These are phyloP conservation scores for Lentinula sp. DNA, from an alignment of 768 basidiomycete species.

Conservation along the genomic window DNA sequence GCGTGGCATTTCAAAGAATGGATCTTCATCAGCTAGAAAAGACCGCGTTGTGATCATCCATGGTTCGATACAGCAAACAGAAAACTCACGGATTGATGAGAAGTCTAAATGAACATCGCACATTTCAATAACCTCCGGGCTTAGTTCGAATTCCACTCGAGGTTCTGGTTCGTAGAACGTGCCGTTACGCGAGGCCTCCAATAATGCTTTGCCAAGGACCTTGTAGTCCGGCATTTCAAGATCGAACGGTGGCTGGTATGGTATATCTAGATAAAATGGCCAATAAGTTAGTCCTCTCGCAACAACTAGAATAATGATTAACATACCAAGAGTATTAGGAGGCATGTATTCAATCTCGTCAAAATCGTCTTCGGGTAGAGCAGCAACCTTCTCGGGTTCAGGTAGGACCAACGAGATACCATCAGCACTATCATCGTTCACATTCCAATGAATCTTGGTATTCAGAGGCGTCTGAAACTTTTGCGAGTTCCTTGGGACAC, in stretches of 20 bases:
- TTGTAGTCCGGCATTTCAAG: constrained; percentile 40
- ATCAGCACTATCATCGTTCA: constrained; percentile 45
- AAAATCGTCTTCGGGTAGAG: constrained; percentile 25
- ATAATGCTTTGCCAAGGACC: constrained; percentile 29
- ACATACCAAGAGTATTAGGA: constrained; percentile 26
- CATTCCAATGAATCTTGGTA: constrained; percentile 61
- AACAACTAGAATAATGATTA: not conserved
- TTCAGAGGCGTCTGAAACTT: constrained; percentile 66
- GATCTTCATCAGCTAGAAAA: constrained; percentile 20
- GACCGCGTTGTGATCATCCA: not conserved
- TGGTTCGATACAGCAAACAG: not conserved
- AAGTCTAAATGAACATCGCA: constrained; percentile 25
- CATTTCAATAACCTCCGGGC: constrained; percentile 15
- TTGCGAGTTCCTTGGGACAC: constrained; percentile 41
- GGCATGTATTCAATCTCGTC: constrained; percentile 51
- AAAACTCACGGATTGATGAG: constrained; percentile 13
- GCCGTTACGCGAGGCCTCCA: constrained; percentile 25
- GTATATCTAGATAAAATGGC: constrained; percentile 24
- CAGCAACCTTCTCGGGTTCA: constrained; percentile 19
- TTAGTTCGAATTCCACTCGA: constrained; percentile 21
- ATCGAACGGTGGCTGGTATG: constrained; percentile 37
- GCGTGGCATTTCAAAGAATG: constrained; percentile 15
- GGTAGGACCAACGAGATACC: constrained; percentile 10
- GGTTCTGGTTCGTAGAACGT: constrained; percentile 23
- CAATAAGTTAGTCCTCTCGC: too few species aligned